These are phyloP conservation scores for Lyophyllum decastes DNA, from an alignment of 768 basidiomycete species.

Conservation along the genomic window DNA sequence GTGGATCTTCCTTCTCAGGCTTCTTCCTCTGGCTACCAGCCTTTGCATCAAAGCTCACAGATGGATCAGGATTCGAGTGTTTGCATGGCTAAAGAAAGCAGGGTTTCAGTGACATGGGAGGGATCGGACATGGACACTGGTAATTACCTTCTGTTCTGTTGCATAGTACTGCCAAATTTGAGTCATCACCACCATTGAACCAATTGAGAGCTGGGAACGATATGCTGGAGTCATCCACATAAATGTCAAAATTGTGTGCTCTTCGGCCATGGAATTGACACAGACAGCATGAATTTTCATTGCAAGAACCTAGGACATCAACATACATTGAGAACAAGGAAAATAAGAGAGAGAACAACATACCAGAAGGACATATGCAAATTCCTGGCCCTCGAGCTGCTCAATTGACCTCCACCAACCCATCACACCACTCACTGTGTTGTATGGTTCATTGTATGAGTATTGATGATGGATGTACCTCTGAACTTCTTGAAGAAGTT, in stretches of 20 bases:
- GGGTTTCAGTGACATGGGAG: neutral
- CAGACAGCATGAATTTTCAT: constrained; percentile 27
- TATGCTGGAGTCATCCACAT: constrained; percentile 33
- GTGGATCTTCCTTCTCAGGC: neutral
- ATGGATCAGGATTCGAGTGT: neutral
- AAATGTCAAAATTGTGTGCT: constrained; percentile 32
- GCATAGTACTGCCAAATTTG: constrained; percentile 22
- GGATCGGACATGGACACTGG: neutral
- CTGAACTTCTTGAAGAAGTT: constrained; percentile 1
- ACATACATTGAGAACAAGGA: neutral
- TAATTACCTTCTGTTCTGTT: constrained; percentile 14
- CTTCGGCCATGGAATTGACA: constrained; percentile 35
- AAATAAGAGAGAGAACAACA: constrained; percentile 4
- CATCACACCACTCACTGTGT: neutral
- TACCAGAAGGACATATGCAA: constrained; percentile 26
- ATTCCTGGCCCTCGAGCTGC: constrained; percentile 7
- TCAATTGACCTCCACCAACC: constrained; percentile 1
- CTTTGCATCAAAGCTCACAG: neutral
- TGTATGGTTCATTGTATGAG: constrained; percentile 5
- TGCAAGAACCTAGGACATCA: constrained; percentile 19
- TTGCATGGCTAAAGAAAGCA: neutral
- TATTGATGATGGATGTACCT: constrained; percentile 1
- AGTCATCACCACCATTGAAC: constrained; percentile 14
- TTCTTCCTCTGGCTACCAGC: neutral
- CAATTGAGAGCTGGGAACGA: constrained; percentile 5